Conservation (phyloP, 2,329 filamentous ascomycete species). For the Microascus cirrosus region DNA sequence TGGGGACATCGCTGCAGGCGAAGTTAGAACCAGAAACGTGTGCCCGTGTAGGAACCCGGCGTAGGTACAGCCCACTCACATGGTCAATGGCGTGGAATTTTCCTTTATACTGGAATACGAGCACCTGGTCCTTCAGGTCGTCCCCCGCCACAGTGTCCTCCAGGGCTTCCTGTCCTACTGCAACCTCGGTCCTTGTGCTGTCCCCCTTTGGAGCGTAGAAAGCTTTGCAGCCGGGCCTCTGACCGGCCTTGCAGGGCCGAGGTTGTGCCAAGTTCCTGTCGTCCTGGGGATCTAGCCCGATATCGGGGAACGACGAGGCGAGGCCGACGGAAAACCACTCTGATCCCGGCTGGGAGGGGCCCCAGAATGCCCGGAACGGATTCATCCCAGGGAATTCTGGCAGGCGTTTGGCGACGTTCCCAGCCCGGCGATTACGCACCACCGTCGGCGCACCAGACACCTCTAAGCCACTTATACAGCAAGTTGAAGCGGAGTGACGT, state of each 20-base stretch:
- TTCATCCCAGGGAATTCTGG: constrained; percentile 9
- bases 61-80: constrained; percentile 29
- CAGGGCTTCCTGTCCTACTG: constrained; percentile 20
- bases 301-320: constrained; percentile 42
- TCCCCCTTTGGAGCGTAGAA: constrained; percentile 35
- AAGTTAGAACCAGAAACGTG: background rate
- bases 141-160: constrained; percentile 15
- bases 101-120: constrained; percentile 53
- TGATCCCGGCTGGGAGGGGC: constrained; percentile 12
- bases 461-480: too few relatives aligned
- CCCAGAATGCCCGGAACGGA: constrained; percentile 12
- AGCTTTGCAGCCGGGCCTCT: constrained; percentile 46
- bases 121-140: constrained; percentile 45
- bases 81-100: constrained; percentile 60
- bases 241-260: constrained; percentile 23
- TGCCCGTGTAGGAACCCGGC: background rate
- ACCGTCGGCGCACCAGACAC: background rate
- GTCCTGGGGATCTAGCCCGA: constrained; percentile 19
- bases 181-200: constrained; percentile 22
- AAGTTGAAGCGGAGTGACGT: too few relatives aligned
- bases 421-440: background rate
- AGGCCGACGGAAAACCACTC: constrained; percentile 45
- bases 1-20: constrained; percentile 51
- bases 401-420: background rate
- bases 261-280: constrained; percentile 23